Evolutionary conservation across 1,139 yeast species (phyloP).

Genomic region (Kodamaea plutei): DNA sequence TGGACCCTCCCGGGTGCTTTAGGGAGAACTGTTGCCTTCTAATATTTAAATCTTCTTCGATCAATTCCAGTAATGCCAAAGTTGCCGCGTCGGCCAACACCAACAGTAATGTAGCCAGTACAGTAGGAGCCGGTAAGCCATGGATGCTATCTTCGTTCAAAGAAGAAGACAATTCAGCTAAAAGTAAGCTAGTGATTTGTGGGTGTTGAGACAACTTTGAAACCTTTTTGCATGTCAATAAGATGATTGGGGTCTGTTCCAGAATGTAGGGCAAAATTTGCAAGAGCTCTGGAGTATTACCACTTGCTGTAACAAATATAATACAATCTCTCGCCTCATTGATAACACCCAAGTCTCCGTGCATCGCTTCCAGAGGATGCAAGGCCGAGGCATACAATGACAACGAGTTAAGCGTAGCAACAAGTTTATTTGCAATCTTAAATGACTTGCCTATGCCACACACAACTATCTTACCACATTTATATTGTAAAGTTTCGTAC

Average conservation of each 20-base stretch:
- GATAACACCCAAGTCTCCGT: conserved; percentile 81
- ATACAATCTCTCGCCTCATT: conserved; percentile 57
- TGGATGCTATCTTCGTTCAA: conserved; percentile 63
- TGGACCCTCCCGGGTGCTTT: conserved; percentile 89
- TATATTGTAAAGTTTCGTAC: conserved; percentile 40
- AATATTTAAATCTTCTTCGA: conserved; percentile 51
- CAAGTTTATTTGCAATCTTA: conserved; percentile 73
- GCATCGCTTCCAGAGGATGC: conserved; percentile 87
- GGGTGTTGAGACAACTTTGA: conserved; percentile 45
- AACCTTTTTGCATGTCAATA: conserved; percentile 57
- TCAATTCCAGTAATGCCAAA: conserved; percentile 65
- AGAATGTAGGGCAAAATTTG: conserved; percentile 59
- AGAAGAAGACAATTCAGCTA: conserved; percentile 57
- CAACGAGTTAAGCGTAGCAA: conserved; percentile 78
- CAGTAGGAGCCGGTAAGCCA: conserved; percentile 86
- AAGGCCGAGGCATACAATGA: conserved; percentile 63
- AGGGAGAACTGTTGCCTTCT: conserved; percentile 58
- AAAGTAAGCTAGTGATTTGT: conserved; percentile 48
- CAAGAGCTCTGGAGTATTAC: conserved; percentile 75
- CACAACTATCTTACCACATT: conserved; percentile 65
- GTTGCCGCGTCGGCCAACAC: conserved; percentile 78
- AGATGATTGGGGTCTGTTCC: conserved; percentile 47
- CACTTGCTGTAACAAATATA: conserved; percentile 72
- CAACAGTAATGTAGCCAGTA: conserved; percentile 73
- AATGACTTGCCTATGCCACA: conserved; percentile 84